Conservation (phyloP, 352 stramenopile species). For the Aphanomyces stellatus region DNA sequence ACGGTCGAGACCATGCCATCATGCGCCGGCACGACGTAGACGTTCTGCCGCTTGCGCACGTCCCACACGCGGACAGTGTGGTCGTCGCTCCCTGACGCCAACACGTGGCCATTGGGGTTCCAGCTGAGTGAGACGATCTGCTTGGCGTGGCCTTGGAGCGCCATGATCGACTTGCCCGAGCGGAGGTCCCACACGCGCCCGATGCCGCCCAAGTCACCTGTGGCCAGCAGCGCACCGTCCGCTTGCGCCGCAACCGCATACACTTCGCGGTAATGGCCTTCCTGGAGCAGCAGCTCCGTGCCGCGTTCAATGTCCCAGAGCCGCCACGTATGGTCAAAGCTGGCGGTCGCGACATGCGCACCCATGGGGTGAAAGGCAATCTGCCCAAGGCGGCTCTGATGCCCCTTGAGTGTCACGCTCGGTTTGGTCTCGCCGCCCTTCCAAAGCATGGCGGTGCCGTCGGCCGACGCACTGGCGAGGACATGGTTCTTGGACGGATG, state of each 20-base stretch:
- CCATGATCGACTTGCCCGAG: slow-evolving; percentile 88
- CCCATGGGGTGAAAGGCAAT: slow-evolving; percentile 94
- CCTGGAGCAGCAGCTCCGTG: slow-evolving; percentile 90
- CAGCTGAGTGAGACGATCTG: slow-evolving; percentile 93
- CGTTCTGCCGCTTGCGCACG: slow-evolving; percentile 83
- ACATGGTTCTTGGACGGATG: slow-evolving; percentile 54
- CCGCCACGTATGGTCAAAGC: slow-evolving; percentile 97
- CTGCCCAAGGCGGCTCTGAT: slow-evolving; percentile 66
- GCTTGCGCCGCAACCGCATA: slow-evolving; percentile 95
- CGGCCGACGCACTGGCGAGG: slow-evolving; percentile 54
- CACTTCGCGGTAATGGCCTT: slow-evolving; percentile 93
- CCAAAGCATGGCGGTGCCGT: slow-evolving; percentile 72
- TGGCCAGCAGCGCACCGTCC: slow-evolving; percentile 90
- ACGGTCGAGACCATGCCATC: slow-evolving; percentile 92
- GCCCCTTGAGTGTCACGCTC: slow-evolving; percentile 52
- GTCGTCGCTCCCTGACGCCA: slow-evolving; percentile 93
- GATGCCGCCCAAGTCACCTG: slow-evolving; percentile 92
- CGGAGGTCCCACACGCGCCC: slow-evolving; percentile 94
- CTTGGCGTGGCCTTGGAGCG: slow-evolving; percentile 91
- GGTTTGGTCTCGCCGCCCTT: slow-evolving; percentile 42
- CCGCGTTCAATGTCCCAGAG: slow-evolving; percentile 94
- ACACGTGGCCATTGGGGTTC: slow-evolving; percentile 85
- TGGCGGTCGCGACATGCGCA: slow-evolving; percentile 89
- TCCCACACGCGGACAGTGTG: slow-evolving; percentile 96
- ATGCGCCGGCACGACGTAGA: slow-evolving; percentile 92